Evolutionary conservation across 225 moss, liverwort and hornwort species (phyloP).

Genomic region (Pseudoscleropodium purum): DNA sequence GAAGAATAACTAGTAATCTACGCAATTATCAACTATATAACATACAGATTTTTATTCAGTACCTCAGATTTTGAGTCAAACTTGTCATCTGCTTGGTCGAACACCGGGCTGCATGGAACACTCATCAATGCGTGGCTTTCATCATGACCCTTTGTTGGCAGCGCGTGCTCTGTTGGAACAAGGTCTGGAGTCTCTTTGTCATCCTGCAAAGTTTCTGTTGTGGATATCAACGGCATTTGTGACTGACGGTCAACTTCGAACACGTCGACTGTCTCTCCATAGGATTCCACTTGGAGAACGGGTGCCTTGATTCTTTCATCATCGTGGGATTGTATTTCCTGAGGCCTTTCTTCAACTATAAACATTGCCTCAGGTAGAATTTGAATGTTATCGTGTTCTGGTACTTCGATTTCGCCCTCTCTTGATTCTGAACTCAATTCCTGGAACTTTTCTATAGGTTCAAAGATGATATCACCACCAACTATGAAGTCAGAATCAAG

Average conservation of each 20-base stretch:
- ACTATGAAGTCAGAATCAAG: background rate
- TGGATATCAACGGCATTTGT: background rate
- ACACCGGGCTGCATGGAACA: background rate
- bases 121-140: background rate
- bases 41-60: background rate
- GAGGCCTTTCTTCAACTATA: background rate
- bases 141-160: background rate
- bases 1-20: background rate
- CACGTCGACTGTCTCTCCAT: background rate
- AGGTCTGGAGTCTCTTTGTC: background rate
- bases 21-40: background rate
- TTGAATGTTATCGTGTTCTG: background rate
- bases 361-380: background rate
- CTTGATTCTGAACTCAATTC: background rate
- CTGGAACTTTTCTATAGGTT: background rate
- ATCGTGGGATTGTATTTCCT: background rate
- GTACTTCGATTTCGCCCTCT: background rate
- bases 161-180: background rate
- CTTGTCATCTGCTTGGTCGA: background rate
- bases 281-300: background rate
- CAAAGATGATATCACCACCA: background rate
- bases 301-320: background rate
- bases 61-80: constrained; percentile 1
- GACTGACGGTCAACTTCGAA: background rate
- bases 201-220: background rate